phyloP scores from a whole-genome alignment of 345 rosid genomes.

The Brassica incana region DNA sequence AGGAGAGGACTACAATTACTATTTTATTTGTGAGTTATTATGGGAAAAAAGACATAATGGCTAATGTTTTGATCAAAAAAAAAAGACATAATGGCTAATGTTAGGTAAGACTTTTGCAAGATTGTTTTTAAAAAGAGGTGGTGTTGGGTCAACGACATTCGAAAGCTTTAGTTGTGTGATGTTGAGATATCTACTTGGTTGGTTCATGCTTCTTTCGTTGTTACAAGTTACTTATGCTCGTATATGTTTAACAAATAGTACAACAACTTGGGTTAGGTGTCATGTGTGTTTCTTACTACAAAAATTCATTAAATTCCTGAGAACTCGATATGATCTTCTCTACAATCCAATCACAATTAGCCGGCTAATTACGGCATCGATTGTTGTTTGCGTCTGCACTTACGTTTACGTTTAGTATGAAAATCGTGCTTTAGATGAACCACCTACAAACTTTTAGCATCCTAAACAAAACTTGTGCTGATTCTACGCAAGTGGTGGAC shows the following conservation, averaged over 20 bases:
- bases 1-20: slow-evolving; percentile 8
- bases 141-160: slow-evolving; percentile 39
- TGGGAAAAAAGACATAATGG: slow-evolving; percentile 28
- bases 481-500: background rate
- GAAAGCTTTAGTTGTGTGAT: slow-evolving; percentile 34
- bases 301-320: background rate
- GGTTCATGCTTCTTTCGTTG: slow-evolving; percentile 27
- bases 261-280: background rate
- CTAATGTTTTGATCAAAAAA: too few relatives aligned
- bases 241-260: background rate
- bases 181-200: slow-evolving; percentile 36
- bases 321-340: background rate
- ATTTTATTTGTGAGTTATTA: background rate
- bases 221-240: slow-evolving; percentile 11
- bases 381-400: background rate
- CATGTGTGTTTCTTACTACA: background rate
- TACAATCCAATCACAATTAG: background rate
- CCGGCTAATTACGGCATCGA: background rate
- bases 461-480: background rate
- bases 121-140: background rate
- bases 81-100: slow-evolving; percentile 33
- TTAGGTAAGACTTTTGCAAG: slow-evolving; percentile 15
- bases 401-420: background rate
- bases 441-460: background rate
- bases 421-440: background rate